Base-by-base conservation (phyloP, 345 rosid genomes). In the Aquilaria malaccensis region DNA sequence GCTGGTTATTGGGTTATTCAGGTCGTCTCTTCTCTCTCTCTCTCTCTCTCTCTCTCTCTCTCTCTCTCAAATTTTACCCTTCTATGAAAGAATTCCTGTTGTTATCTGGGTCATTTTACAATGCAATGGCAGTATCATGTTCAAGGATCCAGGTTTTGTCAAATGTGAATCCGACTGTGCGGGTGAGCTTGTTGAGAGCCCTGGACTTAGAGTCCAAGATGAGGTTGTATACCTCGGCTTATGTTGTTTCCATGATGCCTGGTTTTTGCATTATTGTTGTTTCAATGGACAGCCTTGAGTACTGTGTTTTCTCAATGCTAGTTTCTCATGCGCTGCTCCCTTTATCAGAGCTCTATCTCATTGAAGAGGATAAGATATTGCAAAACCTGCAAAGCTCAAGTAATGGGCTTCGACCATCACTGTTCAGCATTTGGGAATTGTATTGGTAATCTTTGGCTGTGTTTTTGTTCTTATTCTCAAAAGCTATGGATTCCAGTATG, bases 361-460 rank as follows among this genome's bases (percentile, higher is more conserved):
- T 62, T 55, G 32, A 56, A 61, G 70, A 78, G 87, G 68, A 63
- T 78, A 59, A 76, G 89, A 73, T 83, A 77, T 43, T 83, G 89
- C 56, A 80, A 69, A 67, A 73, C 13, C 56, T 86, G 93, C 68
- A 68, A 80, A 57, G 72, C 79, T 59, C 62, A 77, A 55, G 59
- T 83, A 13, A 75, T 69, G 64, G 83, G 85, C 31, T 81, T 79
- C 60, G 92, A 83, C 62, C 92, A 85, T 70, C 92, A 85, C 62
- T 85, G 92, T 56, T 85, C 85, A 52, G 92, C 88, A 58, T 83
- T 83, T 79, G 93, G 93, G 58, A 86, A 81, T 60, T 86, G 93
- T 65, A 78, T 86, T 56, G 93, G 89, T 83, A 77, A 68, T 54
- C 10, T 52, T 46, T 55, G 53, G 56, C 43, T 12, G 15, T 43